Base-by-base conservation (phyloP, 2,329 filamentous ascomycete genomes). In the Curvularia verruculosa region DNA sequence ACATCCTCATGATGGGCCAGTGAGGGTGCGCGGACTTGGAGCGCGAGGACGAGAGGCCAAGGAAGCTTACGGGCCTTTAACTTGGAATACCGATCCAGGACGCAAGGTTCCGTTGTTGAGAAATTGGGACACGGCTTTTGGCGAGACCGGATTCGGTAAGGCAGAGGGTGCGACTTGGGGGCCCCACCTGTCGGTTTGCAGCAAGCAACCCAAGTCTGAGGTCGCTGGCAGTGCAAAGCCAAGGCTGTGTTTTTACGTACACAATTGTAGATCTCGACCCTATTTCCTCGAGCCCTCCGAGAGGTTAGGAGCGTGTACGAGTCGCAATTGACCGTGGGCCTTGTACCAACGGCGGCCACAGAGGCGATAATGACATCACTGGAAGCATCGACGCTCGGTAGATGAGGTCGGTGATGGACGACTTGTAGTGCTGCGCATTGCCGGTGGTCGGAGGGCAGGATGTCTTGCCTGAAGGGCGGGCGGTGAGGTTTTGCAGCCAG, bases 401-500 rank as follows among this genome's bases (percentile, higher is more conserved):
- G 50, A 48, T 52, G 24, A 51, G 58, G 66, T 68, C 66, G 66
- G 66, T 61, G 66, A 65, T 61, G 62, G 63, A 66, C 58, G 40
- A 48, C 49, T 37, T 56, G 59, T 59, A 59, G 37, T 54, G 36
- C 50, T 54, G 50, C 45, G 36, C 39, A 54, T 41, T 57, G 55
- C 55, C 55, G 51, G 66, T 63, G 31, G 56, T 66, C 63, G 61
- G 65, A 65, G 65, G 52, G 63, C 63, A 61, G 63, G 49, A 56
- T 51, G 54, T 65, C 56, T 61, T 66, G 55, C 66, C 66, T 63
- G 52, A 68, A 68, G 29, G 36, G 65, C 63, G 54, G 61, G 65
- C 65, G 67, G 65, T 66, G 63, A 66, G 26, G 57, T 39, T 37
- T n/a, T 24, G 48, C 47, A 31, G 48, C 49, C 54, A 58, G 57